Base-by-base conservation (phyloP, 768 basidiomycete genomes). In the Tubosaeta sp. region DNA sequence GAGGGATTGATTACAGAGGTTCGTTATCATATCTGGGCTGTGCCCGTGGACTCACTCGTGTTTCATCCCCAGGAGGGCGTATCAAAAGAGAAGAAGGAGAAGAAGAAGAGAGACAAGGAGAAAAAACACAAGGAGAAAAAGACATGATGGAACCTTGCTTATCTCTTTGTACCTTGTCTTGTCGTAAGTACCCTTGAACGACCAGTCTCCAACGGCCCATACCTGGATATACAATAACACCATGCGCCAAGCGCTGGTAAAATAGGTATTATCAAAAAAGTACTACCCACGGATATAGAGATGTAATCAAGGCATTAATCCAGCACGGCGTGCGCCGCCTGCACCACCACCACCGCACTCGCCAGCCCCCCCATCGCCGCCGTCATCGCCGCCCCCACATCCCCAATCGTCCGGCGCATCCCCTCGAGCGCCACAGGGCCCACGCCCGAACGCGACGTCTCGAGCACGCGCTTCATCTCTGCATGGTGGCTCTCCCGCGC, bases 341-440 rank as follows among this genome's bases (percentile, higher is more conserved):
- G 89, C 38, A 91, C 52, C 5, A 91, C 87, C 51, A 90, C 74
- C 38, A 90, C 60, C 17, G 80, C 85, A 22, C 57, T 61, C 50
- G 76, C 74, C 42, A 74, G 72, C 4, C 81, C 81, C 3, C 32
- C 33, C 49, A 50, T 34, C 32, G 80, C 75, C 2, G 86, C 74
- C 5, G 92, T 80, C 68, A 95, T 81, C 31, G 86, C 84, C n/a
- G 85, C 80, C 3, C 85, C 90, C 12, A 91, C 85, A 66, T 95
- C 91, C 7, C 95, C 95, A 35, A 95, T 76, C 14, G 92, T 91
- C 76, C 85, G 85, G 62, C 79, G 76, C 58, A 93, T 80, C 14
- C 53, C 55, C 29, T 67, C 67, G 26, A 54, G 29, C n/a, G 50
- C 55, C 3, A 48, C 46, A 5, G 46, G 6, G 0, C 53, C 54